These are phyloP conservation scores for Kuraishia hungarica DNA, from an alignment of 805 yeast genomes.

Conservation along the genomic window DNA sequence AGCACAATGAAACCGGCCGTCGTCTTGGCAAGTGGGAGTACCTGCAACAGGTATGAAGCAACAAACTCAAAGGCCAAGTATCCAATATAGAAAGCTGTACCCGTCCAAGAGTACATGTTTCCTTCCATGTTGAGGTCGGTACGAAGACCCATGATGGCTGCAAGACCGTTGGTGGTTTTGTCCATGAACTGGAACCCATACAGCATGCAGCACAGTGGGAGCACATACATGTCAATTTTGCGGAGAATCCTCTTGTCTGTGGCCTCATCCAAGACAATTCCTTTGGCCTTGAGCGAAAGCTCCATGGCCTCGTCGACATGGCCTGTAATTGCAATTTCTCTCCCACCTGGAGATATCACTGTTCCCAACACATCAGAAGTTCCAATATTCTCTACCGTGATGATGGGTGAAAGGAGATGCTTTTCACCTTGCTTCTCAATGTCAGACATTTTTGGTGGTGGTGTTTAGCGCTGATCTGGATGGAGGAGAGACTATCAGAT, in stretches of 20 bases:
- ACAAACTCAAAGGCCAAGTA: slow-evolving; percentile 22
- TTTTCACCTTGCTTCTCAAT: slow-evolving; percentile 1
- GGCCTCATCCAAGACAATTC: slow-evolving; percentile 14
- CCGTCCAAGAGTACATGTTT: slow-evolving; percentile 18
- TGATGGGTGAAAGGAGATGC: slow-evolving; percentile 6
- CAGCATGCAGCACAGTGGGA: slow-evolving; percentile 37
- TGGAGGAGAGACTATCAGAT: too few relatives aligned
- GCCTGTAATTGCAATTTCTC: slow-evolving; percentile 11
- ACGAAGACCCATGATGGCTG: slow-evolving; percentile 26
- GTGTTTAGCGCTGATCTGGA: background rate
- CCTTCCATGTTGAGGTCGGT: slow-evolving; percentile 26
- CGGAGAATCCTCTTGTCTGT: slow-evolving; percentile 14
- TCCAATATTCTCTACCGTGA: slow-evolving; percentile 10
- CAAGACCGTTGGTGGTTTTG: slow-evolving; percentile 27
- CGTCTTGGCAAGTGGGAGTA: slow-evolving; percentile 23
- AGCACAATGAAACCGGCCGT: slow-evolving; percentile 18
- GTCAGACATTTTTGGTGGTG: slow-evolving; percentile 1
- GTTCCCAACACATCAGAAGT: slow-evolving; percentile 9
- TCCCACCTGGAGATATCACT: slow-evolving; percentile 10
- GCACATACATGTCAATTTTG: slow-evolving; percentile 38
- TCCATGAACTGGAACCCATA: slow-evolving; percentile 42
- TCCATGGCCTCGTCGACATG: slow-evolving; percentile 40
- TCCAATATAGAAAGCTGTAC: slow-evolving; percentile 24
- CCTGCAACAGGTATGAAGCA: slow-evolving; percentile 26
- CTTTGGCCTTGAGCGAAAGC: slow-evolving; percentile 26